phyloP scores from a whole-genome alignment of 306 rosid genomes.

The Ormosia semicastrata region DNA sequence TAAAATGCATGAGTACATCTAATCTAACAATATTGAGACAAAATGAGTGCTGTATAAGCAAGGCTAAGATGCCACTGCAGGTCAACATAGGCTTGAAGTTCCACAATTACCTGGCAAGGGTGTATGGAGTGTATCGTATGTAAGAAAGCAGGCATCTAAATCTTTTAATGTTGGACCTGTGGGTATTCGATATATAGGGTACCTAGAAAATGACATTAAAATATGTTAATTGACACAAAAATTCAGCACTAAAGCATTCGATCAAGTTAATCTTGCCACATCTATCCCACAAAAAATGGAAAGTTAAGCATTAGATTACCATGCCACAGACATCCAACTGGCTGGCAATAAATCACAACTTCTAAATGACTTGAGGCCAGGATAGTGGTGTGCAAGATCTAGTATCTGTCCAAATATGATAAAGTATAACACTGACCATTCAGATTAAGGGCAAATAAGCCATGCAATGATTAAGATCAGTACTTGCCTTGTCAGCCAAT shows the following conservation, averaged over 20 bases:
- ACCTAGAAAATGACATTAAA: slow-evolving; percentile 58
- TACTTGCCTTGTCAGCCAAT: slow-evolving; percentile 74
- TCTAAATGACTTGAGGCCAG: slow-evolving; percentile 68
- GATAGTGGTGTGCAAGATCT: slow-evolving; percentile 65
- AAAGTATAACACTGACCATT: slow-evolving; percentile 23
- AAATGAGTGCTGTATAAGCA: neutral
- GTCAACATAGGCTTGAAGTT: slow-evolving; percentile 14
- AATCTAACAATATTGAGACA: neutral
- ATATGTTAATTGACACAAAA: slow-evolving; percentile 22
- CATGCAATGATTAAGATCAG: slow-evolving; percentile 8
- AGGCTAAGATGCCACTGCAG: slow-evolving; percentile 6
- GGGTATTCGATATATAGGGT: slow-evolving; percentile 93
- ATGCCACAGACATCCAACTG: slow-evolving; percentile 95
- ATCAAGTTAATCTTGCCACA: slow-evolving; percentile 13
- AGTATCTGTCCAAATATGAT: slow-evolving; percentile 54
- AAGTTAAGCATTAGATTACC: slow-evolving; percentile 36
- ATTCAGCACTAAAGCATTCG: slow-evolving; percentile 8
- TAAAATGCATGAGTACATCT: neutral
- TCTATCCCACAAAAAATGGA: no score
- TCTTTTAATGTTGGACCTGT: slow-evolving; percentile 86
- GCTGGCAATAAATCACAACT: slow-evolving; percentile 80
- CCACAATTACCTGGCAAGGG: slow-evolving; percentile 62
- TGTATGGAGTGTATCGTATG: slow-evolving; percentile 79
- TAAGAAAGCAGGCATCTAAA: slow-evolving; percentile 87
- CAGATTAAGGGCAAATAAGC: slow-evolving; percentile 14